phyloP scores from a whole-genome alignment of 345 rosid species.

The Clarkia xantiana region DNA sequence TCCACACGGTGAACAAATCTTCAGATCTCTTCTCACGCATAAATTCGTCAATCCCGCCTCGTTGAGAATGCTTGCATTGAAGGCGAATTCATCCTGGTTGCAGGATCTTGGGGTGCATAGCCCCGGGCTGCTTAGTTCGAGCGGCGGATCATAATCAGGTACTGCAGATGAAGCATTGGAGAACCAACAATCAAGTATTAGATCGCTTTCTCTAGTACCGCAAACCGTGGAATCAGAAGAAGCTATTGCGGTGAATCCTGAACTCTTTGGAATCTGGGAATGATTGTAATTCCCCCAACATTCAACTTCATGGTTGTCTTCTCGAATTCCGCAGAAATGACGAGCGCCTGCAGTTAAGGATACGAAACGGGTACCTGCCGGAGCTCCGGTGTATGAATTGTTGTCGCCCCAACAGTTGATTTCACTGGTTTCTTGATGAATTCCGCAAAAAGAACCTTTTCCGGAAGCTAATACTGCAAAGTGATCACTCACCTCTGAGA shows the following conservation, averaged over 20 bases:
- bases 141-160: conserved; percentile 55
- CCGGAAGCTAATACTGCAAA: conserved; percentile 47
- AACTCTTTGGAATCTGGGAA: conserved; percentile 48
- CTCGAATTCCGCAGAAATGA: conserved; percentile 74
- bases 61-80: conserved; percentile 70
- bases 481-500: conserved; percentile 25
- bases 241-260: conserved; percentile 78
- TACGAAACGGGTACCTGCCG: conserved; percentile 27
- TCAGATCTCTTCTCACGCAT: conserved; percentile 53
- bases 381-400: conserved; percentile 20
- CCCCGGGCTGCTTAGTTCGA: conserved; percentile 87
- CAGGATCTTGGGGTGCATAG: conserved; percentile 48
- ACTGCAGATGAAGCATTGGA: conserved; percentile 27
- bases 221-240: conserved; percentile 68
- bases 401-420: conserved; percentile 59
- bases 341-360: conserved; percentile 56
- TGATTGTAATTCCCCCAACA: conserved; percentile 76
- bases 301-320: conserved; percentile 62
- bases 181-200: conserved; percentile 84
- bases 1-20: conserved; percentile 63
- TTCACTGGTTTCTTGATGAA: conserved; percentile 28
- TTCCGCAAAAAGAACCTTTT: conserved; percentile 40
- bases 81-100: conserved; percentile 37
- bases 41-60: conserved; percentile 66
- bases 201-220: conserved; percentile 71